Percentiles rank a stretch among this genome's conserved stretches.
Conservation (phyloP, 2,329 filamentous ascomycete genomes). For the Fusarium sp. region DNA sequence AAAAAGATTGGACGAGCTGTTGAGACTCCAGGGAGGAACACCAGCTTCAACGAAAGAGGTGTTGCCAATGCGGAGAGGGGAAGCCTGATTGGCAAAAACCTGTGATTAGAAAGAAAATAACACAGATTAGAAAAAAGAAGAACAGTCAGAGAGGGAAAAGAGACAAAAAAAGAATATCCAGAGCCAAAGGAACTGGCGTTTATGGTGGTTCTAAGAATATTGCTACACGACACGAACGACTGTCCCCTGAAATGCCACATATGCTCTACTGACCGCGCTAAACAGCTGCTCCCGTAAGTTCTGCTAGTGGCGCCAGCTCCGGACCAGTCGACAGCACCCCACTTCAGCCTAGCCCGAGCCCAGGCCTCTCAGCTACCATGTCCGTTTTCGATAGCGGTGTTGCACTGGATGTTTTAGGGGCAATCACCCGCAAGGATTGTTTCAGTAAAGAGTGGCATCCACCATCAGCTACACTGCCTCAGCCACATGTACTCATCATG, state of each 20-base stretch:
- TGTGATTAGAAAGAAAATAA: conserved; percentile 18
- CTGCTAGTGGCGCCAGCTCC: conserved; percentile 37
- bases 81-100: conserved; percentile 40
- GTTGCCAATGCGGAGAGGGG: conserved; percentile 44
- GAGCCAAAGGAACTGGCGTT: conserved; percentile 42
- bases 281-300: conserved; percentile 36
- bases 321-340: conserved; percentile 43
- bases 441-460: conserved; percentile 1
- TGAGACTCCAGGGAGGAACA: conserved; percentile 50
- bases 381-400: conserved; percentile 34
- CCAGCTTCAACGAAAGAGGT: conserved; percentile 40
- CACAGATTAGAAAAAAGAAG: conserved; percentile 38
- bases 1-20: conserved; percentile 55
- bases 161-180: conserved; percentile 40
- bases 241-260: conserved; percentile 51
- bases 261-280: conserved; percentile 45
- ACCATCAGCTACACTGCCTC: fast-evolving
- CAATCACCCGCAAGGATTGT: conserved; percentile 39
- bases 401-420: conserved; percentile 41
- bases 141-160: conserved; percentile 28
- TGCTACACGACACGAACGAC: conserved; percentile 25
- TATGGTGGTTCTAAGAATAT: conserved; percentile 46
- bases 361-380: conserved; percentile 34
- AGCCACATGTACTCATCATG: not conserved
- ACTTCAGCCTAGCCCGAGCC: conserved; percentile 36